Evolutionary conservation across 2,329 filamentous ascomycete genomes (phyloP).

Genomic region (Sordariomycetes sp.): DNA sequence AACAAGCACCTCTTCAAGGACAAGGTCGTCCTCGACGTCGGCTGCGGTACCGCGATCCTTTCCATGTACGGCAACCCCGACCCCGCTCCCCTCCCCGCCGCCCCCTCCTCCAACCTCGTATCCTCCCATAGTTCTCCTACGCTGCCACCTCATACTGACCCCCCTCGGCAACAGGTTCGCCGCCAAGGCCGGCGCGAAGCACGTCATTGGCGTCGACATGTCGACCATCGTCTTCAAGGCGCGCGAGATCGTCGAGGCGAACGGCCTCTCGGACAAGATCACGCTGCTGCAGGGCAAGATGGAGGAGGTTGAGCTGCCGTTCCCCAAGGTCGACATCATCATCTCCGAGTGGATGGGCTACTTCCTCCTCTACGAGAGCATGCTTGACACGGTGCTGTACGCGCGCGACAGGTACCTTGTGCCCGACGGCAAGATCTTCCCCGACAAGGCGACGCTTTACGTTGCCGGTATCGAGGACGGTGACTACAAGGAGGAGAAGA

Average conservation of each 20-base stretch:
- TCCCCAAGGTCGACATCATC: conserved; percentile 95
- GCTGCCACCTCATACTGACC: background rate
- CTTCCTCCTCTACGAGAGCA: conserved; percentile 96
- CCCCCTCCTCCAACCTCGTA: background rate
- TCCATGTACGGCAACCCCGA: conserved; percentile 62
- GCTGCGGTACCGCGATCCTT: conserved; percentile 93
- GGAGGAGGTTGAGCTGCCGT: conserved; percentile 93
- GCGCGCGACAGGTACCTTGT: conserved; percentile 84
- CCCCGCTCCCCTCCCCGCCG: background rate
- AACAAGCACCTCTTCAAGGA: conserved; percentile 88
- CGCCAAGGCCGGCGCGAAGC: conserved; percentile 88
- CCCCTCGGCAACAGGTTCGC: conserved; percentile 59
- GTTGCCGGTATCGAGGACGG: conserved; percentile 96
- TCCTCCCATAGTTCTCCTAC: background rate
- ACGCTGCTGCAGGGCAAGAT: conserved; percentile 98
- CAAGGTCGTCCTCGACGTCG: conserved; percentile 83
- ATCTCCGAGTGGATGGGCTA: conserved; percentile 99
- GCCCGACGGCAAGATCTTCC: conserved; percentile 88
- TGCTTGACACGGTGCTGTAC: conserved; percentile 96
- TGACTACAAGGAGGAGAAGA: conserved; percentile 99
- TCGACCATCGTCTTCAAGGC: conserved; percentile 99
- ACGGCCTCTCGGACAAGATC: conserved; percentile 91
- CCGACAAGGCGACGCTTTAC: conserved; percentile 96
- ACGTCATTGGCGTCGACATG: conserved; percentile 99
- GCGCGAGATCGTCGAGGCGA: conserved; percentile 80